These are phyloP conservation scores for Raddia distichophylla DNA, from an alignment of 176 grass and related monocot species.

Conservation along the genomic window DNA sequence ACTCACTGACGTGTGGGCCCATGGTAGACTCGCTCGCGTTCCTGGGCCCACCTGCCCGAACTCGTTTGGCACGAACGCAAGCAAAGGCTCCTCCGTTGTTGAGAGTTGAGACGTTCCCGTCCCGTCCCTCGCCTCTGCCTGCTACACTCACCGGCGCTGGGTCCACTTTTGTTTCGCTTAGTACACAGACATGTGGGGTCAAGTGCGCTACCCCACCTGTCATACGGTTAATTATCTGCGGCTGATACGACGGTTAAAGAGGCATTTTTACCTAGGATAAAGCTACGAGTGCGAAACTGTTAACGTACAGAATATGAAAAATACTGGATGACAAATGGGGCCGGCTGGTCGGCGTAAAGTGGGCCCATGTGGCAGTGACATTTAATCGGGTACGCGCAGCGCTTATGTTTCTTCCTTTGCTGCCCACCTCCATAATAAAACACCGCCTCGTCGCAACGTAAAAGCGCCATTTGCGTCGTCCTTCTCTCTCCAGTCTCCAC, in stretches of 20 bases:
- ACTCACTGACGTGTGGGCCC: not conserved
- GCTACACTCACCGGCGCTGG: not conserved
- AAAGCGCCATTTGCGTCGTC: conserved; percentile 32
- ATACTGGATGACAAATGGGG: not conserved
- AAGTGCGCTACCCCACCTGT: not conserved
- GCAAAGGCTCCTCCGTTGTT: conserved; percentile 29
- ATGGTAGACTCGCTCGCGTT: accelerated
- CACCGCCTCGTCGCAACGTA: conserved; percentile 24
- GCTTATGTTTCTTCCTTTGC: not conserved
- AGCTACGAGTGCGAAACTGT: not conserved
- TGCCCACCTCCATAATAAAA: conserved; percentile 50
- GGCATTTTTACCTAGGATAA: not conserved
- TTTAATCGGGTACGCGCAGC: not conserved
- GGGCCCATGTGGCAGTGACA: not conserved
- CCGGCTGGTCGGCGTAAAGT: accelerated
- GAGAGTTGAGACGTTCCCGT: conserved; percentile 33
- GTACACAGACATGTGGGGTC: not conserved
- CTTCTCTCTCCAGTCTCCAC: not conserved
- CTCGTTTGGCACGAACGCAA: conserved; percentile 47
- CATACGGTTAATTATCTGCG: not conserved
- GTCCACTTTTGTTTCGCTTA: accelerated
- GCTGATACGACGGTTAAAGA: not conserved
- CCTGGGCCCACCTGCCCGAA: conserved; percentile 22
- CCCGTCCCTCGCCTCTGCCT: not conserved
- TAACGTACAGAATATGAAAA: not conserved